Base-by-base conservation (phyloP, 2,329 filamentous ascomycete genomes). In the Bipolaris bicolor region DNA sequence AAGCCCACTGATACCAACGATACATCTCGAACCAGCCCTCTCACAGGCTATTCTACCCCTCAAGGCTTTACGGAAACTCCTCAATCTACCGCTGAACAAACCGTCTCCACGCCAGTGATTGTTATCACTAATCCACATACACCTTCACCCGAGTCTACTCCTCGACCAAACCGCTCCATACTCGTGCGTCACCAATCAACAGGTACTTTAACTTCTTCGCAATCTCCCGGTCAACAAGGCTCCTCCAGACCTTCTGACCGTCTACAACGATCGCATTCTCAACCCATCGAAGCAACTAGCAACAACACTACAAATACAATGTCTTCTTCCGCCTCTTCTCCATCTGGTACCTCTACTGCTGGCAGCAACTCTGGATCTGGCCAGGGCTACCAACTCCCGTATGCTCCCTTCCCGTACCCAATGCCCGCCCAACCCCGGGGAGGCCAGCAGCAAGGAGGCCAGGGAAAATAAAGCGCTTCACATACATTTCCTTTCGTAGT, bases 351-450 rank as follows among this genome's bases (percentile, higher is more conserved):
- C 10, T 70, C 64, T n/a, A 74, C 71, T 3, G 62, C 68, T 9
- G 70, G 69, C 9, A 59, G 70, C 18, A 69, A 59, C 5, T 69
- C 72, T 5, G 69, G 69, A 31, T 67, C 70, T 22, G 61, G 69
- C 15, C 70, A 70, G 11, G 53, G 60, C 6, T 73, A 72, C 34
- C 68, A 74, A 49, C 70, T 76, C 5, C 73, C 73, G 0, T 76
- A 76, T 52, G 73, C 74, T 6, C 74, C 74, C 1, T 76, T 76
- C 48, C 74, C 74, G 13, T 76, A 75, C 57, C 73, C 71, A 1
- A 73, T 74, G 68, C 73, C 74, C 1, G 66, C 65, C 11, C 70
- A 68, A 44, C 60, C 64, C 2, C 59, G 69, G 7, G 68, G 70
- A 13, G 60, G 62, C 2, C 60, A 64, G 47, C 57, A 63, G 26